Conservation (phyloP, 805 yeast species). For the Myxozyma udenii region DNA sequence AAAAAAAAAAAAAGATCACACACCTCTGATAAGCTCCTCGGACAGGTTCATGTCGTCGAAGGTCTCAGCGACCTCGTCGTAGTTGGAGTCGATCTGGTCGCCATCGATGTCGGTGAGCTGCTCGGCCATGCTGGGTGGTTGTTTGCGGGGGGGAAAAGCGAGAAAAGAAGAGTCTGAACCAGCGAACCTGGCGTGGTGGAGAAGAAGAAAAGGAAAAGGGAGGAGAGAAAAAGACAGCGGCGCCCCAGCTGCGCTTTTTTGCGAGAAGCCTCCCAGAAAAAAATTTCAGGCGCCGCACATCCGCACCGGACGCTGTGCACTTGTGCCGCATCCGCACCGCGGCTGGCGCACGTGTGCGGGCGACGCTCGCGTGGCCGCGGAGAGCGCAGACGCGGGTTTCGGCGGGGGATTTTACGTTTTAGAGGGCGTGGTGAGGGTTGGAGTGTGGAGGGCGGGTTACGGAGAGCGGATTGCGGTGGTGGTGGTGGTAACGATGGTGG, state of each 20-base stretch:
- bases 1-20: not conserved
- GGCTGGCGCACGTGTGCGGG: no score
- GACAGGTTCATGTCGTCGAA: slow-evolving; percentile 76
- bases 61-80: slow-evolving; percentile 79
- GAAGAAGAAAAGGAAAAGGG: not conserved
- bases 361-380: no score
- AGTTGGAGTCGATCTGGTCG: slow-evolving; percentile 75
- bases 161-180: not conserved
- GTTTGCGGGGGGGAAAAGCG: not conserved
- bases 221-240: slow-evolving; percentile 8
- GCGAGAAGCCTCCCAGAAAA: not conserved
- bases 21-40: slow-evolving; percentile 66
- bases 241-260: no score
- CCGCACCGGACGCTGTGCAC: not conserved
- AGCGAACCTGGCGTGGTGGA: not conserved
- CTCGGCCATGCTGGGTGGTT: slow-evolving; percentile 28
- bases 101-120: slow-evolving; percentile 26
- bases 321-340: not conserved
- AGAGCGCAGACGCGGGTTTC: no score
- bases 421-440: not conserved
- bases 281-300: not conserved
- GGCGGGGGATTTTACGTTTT: no score
- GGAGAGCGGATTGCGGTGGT: not conserved
- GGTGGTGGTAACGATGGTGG: not conserved
- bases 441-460: not conserved